Percentiles rank a stretch among this genome's conserved stretches.
Evolutionary conservation across 805 yeast species (phyloP).

Genomic region (Komagataella kurtzmanii): DNA sequence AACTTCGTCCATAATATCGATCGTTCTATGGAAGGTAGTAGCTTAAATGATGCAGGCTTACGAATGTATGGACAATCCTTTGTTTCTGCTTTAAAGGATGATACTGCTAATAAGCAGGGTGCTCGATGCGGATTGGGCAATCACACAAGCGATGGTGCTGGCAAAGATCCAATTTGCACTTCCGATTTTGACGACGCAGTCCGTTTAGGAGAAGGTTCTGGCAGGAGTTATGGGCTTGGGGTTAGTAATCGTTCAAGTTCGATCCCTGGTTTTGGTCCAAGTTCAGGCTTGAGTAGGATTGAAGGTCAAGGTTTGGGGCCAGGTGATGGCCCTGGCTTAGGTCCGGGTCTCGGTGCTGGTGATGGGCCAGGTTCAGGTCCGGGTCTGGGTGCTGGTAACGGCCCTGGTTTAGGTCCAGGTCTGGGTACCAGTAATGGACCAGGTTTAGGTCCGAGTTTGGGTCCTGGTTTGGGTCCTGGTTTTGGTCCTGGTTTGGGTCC

Average conservation of each 20-base stretch:
- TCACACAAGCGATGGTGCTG: no score
- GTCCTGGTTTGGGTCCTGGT: conserved; percentile 2
- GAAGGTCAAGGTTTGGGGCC: neutral
- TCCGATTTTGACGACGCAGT: no score
- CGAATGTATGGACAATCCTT: neutral
- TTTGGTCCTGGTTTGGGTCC: conserved; percentile 1
- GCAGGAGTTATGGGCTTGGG: neutral
- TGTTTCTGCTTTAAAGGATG: neutral
- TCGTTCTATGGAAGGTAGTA: neutral
- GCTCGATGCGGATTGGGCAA: no score
- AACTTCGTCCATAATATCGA: neutral
- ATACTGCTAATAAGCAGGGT: no score
- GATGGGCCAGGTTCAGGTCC: neutral
- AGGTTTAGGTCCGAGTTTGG: conserved; percentile 2
- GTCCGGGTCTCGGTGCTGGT: neutral
- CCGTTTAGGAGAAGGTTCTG: neutral
- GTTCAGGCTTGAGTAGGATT: neutral
- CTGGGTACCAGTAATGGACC: conserved; percentile 3
- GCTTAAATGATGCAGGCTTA: neutral
- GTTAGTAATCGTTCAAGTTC: neutral
- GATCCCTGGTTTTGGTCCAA: neutral
- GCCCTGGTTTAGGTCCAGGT: conserved; percentile 1
- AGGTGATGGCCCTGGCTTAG: neutral
- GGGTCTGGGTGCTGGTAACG: conserved; percentile 2
- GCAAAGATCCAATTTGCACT: no score